These are phyloP conservation scores for Dothidotthia symphoricarpi DNA, from an alignment of 2,329 filamentous ascomycete species.

Conservation along the genomic window DNA sequence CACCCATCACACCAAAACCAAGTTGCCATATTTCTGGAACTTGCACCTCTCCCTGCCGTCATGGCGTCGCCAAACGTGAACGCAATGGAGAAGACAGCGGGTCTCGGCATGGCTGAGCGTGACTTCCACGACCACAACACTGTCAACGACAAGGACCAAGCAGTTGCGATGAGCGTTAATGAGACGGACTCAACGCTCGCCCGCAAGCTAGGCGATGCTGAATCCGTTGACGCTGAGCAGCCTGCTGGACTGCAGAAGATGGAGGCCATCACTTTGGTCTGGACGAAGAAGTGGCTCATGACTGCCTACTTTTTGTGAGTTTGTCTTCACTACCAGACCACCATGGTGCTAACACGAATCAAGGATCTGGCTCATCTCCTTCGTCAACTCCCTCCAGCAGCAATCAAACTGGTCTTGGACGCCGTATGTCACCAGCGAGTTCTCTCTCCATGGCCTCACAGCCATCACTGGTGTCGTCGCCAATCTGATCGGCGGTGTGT, in stretches of 20 bases:
- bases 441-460: conserved; percentile 31
- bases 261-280: conserved; percentile 44
- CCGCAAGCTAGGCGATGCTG: background rate
- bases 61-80: conserved; percentile 2
- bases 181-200: background rate
- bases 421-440: conserved; percentile 40
- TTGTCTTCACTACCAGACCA: background rate
- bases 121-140: background rate
- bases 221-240: conserved; percentile 3
- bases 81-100: conserved; percentile 1
- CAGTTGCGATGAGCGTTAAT: background rate
- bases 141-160: background rate
- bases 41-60: too few relatives aligned
- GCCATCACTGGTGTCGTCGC: conserved; percentile 35
- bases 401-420: conserved; percentile 41
- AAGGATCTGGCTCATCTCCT: conserved; percentile 20
- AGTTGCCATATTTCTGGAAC: too few relatives aligned
- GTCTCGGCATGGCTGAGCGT: background rate
- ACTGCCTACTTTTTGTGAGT: conserved; percentile 35
- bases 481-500: conserved; percentile 34
- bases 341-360: background rate
- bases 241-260: conserved; percentile 32
- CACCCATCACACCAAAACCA: too few relatives aligned
- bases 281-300: conserved; percentile 43
- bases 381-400: conserved; percentile 48